These are phyloP conservation scores for Monosporascus sp. DNA, from an alignment of 2,329 filamentous ascomycete genomes.

Conservation along the genomic window DNA sequence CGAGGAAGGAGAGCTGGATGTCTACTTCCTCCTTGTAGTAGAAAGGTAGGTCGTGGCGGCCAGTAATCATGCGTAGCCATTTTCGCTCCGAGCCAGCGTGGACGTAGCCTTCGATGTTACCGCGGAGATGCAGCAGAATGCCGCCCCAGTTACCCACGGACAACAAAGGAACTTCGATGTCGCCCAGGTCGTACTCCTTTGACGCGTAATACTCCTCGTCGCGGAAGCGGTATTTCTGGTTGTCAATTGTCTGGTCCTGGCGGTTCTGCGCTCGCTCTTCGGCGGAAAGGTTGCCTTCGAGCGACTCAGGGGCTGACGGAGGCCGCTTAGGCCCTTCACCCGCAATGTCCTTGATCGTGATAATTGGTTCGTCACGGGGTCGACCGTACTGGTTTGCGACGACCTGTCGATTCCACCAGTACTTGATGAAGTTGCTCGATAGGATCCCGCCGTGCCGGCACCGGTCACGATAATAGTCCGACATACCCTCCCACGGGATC, in stretches of 20 bases:
- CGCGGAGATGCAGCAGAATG: no score
- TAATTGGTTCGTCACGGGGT: constrained; percentile 18
- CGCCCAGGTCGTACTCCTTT: constrained; percentile 58
- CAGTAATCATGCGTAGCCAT: no score
- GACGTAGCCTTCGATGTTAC: no score
- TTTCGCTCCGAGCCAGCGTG: no score
- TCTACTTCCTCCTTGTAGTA: no score
- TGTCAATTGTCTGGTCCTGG: constrained; percentile 40
- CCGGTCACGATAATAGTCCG: constrained; percentile 50
- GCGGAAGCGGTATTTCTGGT: constrained; percentile 47
- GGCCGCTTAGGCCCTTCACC: no score
- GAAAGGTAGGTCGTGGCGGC: no score
- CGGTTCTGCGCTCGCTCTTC: constrained; percentile 46
- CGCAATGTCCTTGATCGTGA: no score
- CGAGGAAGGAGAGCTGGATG: no score
- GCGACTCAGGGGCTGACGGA: constrained; percentile 36
- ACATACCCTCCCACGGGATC: constrained; percentile 47
- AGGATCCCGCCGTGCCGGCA: constrained; percentile 58
- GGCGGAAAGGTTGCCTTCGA: constrained; percentile 52
- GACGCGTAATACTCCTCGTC: constrained; percentile 60
- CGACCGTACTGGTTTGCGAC: constrained; percentile 63
- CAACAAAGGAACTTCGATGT: constrained; percentile 63
- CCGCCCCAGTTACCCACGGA: constrained; percentile 16
- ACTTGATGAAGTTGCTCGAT: constrained; percentile 51
- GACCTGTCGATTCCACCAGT: constrained; percentile 65